Conservation (phyloP, 306 rosid species). For the Urtica urens region DNA sequence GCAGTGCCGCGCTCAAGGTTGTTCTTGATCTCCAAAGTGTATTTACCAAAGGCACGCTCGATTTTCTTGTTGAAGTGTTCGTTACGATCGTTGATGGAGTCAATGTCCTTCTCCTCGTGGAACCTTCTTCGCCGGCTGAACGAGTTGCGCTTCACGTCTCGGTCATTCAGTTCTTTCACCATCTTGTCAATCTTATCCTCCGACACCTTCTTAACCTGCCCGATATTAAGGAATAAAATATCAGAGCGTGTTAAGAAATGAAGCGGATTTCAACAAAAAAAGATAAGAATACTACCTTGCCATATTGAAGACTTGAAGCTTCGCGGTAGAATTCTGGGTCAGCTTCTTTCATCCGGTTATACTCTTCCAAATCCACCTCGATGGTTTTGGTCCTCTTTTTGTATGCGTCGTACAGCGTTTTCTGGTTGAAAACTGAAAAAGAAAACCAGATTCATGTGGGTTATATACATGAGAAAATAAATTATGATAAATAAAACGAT, state of each 20-base stretch:
- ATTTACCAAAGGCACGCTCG: conserved; percentile 94
- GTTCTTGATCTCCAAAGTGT: conserved; percentile 95
- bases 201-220: conserved; percentile 63
- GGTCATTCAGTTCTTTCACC: conserved; percentile 88
- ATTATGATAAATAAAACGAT: neutral
- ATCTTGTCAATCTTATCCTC: conserved; percentile 82
- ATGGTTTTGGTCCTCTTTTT: conserved; percentile 77
- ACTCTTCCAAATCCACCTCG: conserved; percentile 62
- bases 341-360: conserved; percentile 85
- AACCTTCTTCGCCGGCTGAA: conserved; percentile 87
- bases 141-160: conserved; percentile 61
- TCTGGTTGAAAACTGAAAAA: conserved; percentile 83
- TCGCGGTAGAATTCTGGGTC: conserved; percentile 99
- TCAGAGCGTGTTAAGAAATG: conserved; percentile 5
- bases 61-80: conserved; percentile 98
- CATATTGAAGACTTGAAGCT: conserved; percentile 91
- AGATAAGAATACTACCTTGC: conserved; percentile 48
- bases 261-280: conserved; percentile 7
- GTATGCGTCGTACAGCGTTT: conserved; percentile 72
- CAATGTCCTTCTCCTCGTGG: conserved; percentile 93
- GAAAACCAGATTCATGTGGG: conserved; percentile 4
- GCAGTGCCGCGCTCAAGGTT: conserved; percentile 99
- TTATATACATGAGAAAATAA: neutral
- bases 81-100: conserved; percentile 91
- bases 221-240: conserved; percentile 15